These are phyloP conservation scores for Fusarium sacchari DNA, from an alignment of 2,329 filamentous ascomycete species.

Conservation along the genomic window DNA sequence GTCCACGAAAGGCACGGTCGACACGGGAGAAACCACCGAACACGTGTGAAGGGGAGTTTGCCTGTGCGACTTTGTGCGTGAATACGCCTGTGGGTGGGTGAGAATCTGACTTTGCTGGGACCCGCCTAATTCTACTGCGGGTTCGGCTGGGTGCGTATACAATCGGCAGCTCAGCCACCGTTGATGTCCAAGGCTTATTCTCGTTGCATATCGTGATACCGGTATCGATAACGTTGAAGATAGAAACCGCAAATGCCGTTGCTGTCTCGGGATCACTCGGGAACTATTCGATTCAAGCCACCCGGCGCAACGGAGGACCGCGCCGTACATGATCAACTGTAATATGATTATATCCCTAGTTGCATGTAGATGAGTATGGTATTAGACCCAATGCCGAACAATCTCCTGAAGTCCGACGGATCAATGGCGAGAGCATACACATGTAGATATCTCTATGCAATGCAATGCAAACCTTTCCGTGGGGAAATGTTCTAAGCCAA, in stretches of 20 bases:
- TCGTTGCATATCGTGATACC: background rate
- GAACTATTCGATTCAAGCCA: slow-evolving; percentile 11
- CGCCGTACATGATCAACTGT: slow-evolving; percentile 31
- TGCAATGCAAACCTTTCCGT: slow-evolving; percentile 5
- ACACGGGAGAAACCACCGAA: slow-evolving; percentile 41
- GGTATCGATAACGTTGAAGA: slow-evolving; percentile 27
- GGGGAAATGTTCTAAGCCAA: slow-evolving; percentile 6
- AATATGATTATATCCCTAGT: slow-evolving; percentile 19
- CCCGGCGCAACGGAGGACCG: slow-evolving; percentile 32
- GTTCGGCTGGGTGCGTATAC: slow-evolving; percentile 34
- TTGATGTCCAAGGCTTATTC: slow-evolving; percentile 13
- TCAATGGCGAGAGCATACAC: slow-evolving; percentile 5
- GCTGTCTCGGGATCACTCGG: slow-evolving; percentile 31
- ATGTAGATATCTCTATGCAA: slow-evolving; percentile 12
- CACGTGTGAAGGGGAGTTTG: slow-evolving; percentile 27
- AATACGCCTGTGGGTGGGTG: slow-evolving; percentile 23
- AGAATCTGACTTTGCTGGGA: slow-evolving; percentile 35
- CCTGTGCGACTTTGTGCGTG: slow-evolving; percentile 25
- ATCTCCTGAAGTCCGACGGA: slow-evolving; percentile 32
- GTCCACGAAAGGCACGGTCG: slow-evolving; percentile 28
- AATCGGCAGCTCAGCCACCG: slow-evolving; percentile 28
- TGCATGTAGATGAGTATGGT: slow-evolving; percentile 15
- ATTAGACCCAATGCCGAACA: slow-evolving; percentile 31
- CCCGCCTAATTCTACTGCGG: slow-evolving; percentile 31
- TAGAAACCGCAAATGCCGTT: slow-evolving; percentile 9